phyloP scores from a whole-genome alignment of 257 asterid species.

The Primulina eburnea region DNA sequence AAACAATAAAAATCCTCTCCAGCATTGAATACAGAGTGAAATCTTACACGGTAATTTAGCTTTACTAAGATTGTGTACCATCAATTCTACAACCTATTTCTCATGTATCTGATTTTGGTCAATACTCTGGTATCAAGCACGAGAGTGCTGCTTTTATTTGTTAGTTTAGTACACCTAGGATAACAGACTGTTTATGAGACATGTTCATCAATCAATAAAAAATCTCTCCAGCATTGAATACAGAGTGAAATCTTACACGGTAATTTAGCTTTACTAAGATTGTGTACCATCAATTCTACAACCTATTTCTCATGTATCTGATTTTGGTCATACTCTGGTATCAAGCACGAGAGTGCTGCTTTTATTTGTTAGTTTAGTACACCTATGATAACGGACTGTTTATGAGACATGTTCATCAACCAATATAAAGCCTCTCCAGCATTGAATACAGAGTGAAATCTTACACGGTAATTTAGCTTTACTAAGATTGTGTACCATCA shows the following conservation, averaged over 20 bases:
- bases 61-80: background rate
- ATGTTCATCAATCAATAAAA: slow-evolving; percentile 1
- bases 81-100: background rate
- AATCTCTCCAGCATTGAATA: background rate
- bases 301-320: slow-evolving; percentile 1
- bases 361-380: no score
- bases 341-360: background rate
- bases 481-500: background rate
- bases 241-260: background rate
- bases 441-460: background rate
- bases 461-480: slow-evolving; percentile 4
- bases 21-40: background rate
- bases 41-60: slow-evolving; percentile 3
- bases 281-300: background rate
- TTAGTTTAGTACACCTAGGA: no score
- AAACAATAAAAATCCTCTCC: slow-evolving; percentile 4
- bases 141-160: no score
- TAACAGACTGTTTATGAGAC: slow-evolving; percentile 3
- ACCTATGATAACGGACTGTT: no score
- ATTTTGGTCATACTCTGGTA: slow-evolving; percentile 1
- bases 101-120: slow-evolving; percentile 4
- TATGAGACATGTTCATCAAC: no score
- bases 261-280: slow-evolving; percentile 1
- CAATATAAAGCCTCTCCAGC: slow-evolving; percentile 1
- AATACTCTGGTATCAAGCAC: background rate